Conservation (phyloP, 495 filamentous ascomycete genomes). For the Penicillium angulare region DNA sequence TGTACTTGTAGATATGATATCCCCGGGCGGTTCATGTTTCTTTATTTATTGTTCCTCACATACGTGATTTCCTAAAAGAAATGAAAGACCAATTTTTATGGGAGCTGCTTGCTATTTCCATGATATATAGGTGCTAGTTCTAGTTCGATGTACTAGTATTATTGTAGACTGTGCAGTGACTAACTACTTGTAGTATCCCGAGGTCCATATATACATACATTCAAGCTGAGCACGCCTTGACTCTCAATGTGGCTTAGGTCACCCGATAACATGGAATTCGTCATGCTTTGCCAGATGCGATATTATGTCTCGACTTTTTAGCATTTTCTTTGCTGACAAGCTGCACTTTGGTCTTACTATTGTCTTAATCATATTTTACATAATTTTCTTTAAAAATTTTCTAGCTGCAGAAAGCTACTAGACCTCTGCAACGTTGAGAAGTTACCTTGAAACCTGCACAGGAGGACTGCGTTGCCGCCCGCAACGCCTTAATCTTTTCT, state of each 20-base stretch:
- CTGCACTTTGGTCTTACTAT: not conserved
- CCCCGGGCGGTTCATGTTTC: not conserved
- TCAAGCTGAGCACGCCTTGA: too few relatives aligned
- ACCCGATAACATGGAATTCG: not conserved
- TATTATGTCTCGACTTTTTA: too few relatives aligned
- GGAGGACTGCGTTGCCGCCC: conserved; percentile 43
- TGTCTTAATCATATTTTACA: not conserved
- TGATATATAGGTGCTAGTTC: too few relatives aligned
- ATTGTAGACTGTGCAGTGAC: too few relatives aligned
- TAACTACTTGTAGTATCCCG: too few relatives aligned
- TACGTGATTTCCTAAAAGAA: not conserved
- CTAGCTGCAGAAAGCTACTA: conserved; percentile 15
- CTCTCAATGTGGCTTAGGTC: not conserved
- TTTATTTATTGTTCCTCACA: not conserved
- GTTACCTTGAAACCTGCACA: conserved; percentile 25
- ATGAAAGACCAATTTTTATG: too few relatives aligned
- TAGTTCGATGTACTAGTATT: too few relatives aligned
- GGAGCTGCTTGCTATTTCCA: too few relatives aligned
- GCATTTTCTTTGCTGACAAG: not conserved
- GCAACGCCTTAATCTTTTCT: conserved; percentile 34
- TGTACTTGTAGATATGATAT: conserved; percentile 65
- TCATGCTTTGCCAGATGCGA: not conserved
- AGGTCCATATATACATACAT: too few relatives aligned
- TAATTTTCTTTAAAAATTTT: not conserved
- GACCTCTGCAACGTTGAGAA: conserved; percentile 25